These are phyloP conservation scores for Chlorociboria aeruginascens DNA, from an alignment of 495 filamentous ascomycete species.

Conservation along the genomic window DNA sequence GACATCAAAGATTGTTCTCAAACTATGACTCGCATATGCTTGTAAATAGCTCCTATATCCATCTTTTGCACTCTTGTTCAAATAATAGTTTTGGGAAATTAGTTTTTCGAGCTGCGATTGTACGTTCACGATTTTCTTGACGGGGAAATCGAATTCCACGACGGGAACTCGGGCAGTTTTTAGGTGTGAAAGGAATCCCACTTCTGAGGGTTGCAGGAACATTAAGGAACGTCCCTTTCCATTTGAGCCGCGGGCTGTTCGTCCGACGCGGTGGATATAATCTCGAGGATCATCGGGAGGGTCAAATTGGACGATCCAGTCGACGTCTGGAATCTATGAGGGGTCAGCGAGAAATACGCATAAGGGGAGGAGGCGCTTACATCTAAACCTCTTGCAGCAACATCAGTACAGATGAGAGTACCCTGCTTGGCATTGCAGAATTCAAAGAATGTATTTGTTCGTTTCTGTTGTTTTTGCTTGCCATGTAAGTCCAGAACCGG, in stretches of 20 bases:
- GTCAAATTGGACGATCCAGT: conserved; percentile 95
- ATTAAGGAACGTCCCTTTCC: conserved; percentile 26
- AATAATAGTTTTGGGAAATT: conserved; percentile 89
- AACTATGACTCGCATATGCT: conserved; percentile 83
- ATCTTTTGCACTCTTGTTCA: conserved; percentile 71
- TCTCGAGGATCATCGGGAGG: conserved; percentile 84
- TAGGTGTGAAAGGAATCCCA: conserved; percentile 84
- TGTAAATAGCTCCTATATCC: conserved; percentile 76
- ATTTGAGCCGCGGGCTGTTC: conserved; percentile 78
- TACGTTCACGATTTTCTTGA: conserved; percentile 86
- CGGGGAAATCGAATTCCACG: conserved; percentile 90
- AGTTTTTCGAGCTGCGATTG: conserved; percentile 90
- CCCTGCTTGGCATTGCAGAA: conserved; percentile 91
- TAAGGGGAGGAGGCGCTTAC: conserved; percentile 29
- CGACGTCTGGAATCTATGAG: conserved; percentile 73
- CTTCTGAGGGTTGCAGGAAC: conserved; percentile 85
- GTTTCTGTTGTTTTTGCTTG: conserved; percentile 95
- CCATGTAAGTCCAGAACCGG: conserved; percentile 82
- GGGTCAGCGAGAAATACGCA: background rate
- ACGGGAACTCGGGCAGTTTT: conserved; percentile 89
- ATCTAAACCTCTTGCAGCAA: conserved; percentile 87
- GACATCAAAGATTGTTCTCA: conserved; percentile 86
- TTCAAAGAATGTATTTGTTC: conserved; percentile 96
- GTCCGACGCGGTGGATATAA: conserved; percentile 95
- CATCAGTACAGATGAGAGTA: conserved; percentile 90